A percentile compares a stretch with the other conserved stretches of the same genome.
Conservation (phyloP, 1,139 yeast genomes). For the Geotrichum aggregatum region DNA sequence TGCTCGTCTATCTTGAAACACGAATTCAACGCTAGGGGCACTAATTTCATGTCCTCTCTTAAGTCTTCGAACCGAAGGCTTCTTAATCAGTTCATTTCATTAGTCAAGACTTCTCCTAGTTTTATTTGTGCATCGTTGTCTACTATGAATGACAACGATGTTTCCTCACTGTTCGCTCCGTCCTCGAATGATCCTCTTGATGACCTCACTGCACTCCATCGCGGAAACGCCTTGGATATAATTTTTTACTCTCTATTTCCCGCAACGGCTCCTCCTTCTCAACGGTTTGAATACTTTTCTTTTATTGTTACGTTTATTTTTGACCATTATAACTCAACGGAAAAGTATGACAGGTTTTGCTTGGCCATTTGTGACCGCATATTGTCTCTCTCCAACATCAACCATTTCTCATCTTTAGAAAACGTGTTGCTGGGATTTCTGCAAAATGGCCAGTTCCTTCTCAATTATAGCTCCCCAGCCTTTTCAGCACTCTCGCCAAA, state of each 20-base stretch:
- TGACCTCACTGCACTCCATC: slow-evolving; percentile 30
- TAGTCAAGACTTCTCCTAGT: slow-evolving; percentile 38
- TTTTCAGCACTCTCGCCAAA: slow-evolving; percentile 9
- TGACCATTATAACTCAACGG: slow-evolving; percentile 25
- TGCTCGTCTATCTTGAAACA: slow-evolving; percentile 27
- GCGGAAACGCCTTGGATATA: slow-evolving; percentile 35
- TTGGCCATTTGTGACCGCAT: slow-evolving; percentile 26
- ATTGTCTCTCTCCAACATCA: slow-evolving; percentile 24
- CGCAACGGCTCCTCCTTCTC: slow-evolving; percentile 26
- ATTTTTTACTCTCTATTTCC: slow-evolving; percentile 36
- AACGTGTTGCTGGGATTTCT: slow-evolving; percentile 26
- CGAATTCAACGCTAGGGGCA: slow-evolving; percentile 23
- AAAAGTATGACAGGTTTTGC: slow-evolving; percentile 26
- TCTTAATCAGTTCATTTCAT: slow-evolving; percentile 35
- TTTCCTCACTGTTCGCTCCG: slow-evolving; percentile 27
- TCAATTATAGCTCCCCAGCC: slow-evolving; percentile 1
- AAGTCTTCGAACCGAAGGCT: slow-evolving; percentile 32
- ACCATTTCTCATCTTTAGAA: slow-evolving; percentile 29
- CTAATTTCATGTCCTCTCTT: slow-evolving; percentile 26
- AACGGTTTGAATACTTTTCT: slow-evolving; percentile 36
- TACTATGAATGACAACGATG: slow-evolving; percentile 30
- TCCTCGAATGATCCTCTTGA: slow-evolving; percentile 29
- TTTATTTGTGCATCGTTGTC: slow-evolving; percentile 36
- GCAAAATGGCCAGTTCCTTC: slow-evolving; percentile 32
- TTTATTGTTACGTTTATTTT: slow-evolving; percentile 30